Conservation (phyloP, 441 rosid genomes). For the Pelargonium cotyledonis region DNA sequence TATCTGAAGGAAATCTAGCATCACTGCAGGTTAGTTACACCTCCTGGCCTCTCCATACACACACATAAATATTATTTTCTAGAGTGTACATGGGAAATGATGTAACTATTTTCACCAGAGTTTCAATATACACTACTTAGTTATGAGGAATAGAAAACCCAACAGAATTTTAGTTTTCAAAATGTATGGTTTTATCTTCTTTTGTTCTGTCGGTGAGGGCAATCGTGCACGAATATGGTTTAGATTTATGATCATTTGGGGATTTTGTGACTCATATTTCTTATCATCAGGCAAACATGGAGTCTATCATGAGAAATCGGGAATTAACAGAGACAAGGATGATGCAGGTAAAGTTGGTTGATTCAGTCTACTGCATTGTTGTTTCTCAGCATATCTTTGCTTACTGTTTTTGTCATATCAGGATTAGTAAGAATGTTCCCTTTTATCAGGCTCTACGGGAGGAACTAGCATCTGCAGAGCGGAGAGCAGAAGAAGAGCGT, state of each 20-base stretch:
- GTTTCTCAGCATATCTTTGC: conserved; percentile 7
- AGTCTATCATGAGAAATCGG: conserved; percentile 92
- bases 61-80: neutral
- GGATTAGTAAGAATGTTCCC: conserved; percentile 23
- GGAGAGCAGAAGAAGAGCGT: conserved; percentile 95
- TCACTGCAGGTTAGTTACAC: conserved; percentile 68
- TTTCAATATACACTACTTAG: neutral
- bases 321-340: conserved; percentile 97
- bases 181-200: neutral
- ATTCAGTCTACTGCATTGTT: neutral
- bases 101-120: neutral
- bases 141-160: neutral
- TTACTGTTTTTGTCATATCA: conserved; percentile 14
- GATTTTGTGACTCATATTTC: conserved; percentile 13
- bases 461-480: conserved; percentile 83
- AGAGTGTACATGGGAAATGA: neutral
- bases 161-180: neutral
- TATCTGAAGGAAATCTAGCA: conserved; percentile 79
- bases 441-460: conserved; percentile 80
- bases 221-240: neutral
- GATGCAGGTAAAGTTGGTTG: conserved; percentile 73
- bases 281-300: conserved; percentile 76
- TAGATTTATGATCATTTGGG: neutral
- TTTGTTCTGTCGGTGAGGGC: neutral
- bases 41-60: neutral